Conservation (phyloP, 371 early-diverging fungal species). For the Catenaria anguillulae region DNA sequence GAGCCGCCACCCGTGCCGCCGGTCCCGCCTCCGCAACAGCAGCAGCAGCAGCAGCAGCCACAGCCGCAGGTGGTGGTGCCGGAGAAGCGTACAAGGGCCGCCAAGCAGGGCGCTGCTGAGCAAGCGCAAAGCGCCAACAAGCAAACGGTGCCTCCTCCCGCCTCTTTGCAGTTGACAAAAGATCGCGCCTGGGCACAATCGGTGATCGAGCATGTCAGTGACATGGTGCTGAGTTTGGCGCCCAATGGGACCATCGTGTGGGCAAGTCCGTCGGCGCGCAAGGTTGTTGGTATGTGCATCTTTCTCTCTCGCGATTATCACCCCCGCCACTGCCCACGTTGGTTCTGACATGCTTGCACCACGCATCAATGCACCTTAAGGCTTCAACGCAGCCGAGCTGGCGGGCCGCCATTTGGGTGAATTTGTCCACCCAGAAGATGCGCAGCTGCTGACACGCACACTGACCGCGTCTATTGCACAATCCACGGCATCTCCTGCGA, state of each 20-base stretch:
- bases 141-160: too few relatives aligned
- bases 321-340: too few relatives aligned
- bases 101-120: too few relatives aligned
- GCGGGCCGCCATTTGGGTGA: slow-evolving; percentile 1
- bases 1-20: not conserved
- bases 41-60: not conserved
- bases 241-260: slow-evolving; percentile 2
- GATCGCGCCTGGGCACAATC: not conserved
- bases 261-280: not conserved
- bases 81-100: too few relatives aligned
- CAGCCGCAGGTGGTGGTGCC: too few relatives aligned
- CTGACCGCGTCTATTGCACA: not conserved
- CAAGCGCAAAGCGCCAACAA: too few relatives aligned
- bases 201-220: not conserved
- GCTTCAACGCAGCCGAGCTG: not conserved
- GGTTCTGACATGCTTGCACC: too few relatives aligned
- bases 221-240: not conserved
- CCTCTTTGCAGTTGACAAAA: not conserved
- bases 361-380: not conserved
- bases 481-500: too few relatives aligned
- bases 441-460: not conserved
- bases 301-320: too few relatives aligned
- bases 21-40: too few relatives aligned
- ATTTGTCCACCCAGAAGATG: slow-evolving; percentile 4
- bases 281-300: not conserved